Conservation (phyloP, 331 rosid species). For the Phaseolus coccineus region DNA sequence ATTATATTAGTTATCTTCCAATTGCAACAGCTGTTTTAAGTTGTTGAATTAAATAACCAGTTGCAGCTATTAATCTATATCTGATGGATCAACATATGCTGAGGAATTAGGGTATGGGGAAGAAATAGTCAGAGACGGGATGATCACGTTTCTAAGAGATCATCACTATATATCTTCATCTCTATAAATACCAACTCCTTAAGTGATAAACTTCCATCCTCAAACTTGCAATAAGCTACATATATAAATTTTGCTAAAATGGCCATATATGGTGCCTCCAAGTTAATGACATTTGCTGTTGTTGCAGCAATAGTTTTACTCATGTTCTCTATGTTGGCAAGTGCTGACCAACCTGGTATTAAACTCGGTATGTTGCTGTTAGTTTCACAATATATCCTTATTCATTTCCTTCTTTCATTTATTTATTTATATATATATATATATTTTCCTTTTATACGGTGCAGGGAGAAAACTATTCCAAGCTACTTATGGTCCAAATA, state of each 20-base stretch:
- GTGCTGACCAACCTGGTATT: constrained; percentile 20
- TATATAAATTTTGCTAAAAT: neutral
- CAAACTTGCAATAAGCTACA: constrained; percentile 5
- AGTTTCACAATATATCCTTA: neutral
- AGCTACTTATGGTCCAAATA: too few relatives aligned
- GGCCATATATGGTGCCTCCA: constrained; percentile 3
- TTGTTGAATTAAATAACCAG: neutral
- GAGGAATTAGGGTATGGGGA: neutral
- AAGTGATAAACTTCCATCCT: constrained; percentile 19
- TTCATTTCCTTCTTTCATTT: neutral
- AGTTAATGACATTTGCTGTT: constrained; percentile 29
- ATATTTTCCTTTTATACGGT: neutral
- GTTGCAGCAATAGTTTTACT: constrained; percentile 28
- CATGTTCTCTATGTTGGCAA: neutral
- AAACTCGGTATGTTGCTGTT: constrained; percentile 15
- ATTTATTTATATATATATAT: neutral
- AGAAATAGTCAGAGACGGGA: constrained; percentile 4
- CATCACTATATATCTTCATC: neutral
- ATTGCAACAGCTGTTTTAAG: neutral
- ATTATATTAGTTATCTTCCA: neutral
- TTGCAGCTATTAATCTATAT: neutral
- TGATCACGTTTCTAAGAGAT: neutral
- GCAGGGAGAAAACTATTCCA: constrained; percentile 41
- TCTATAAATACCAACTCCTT: constrained; percentile 34
- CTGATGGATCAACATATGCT: neutral